Evolutionary conservation across 176 grass and related monocot species (phyloP).

Genomic region (Triticum timopheevii): DNA sequence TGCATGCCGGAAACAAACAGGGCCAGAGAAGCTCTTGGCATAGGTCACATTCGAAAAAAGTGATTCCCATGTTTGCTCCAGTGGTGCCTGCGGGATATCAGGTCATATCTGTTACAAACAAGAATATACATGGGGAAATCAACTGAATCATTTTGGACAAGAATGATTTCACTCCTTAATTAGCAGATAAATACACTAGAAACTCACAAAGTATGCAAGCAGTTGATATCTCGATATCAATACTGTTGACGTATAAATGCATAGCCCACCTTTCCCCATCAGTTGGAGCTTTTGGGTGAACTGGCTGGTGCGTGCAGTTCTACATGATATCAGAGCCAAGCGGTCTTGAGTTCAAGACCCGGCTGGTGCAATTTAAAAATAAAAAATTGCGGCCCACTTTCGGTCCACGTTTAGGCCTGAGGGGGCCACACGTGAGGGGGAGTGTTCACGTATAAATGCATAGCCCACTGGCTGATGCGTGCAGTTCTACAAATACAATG

Average conservation of each 20-base stretch:
- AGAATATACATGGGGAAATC: slow-evolving; percentile 17
- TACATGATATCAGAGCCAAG: no score
- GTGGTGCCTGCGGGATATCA: slow-evolving; percentile 60
- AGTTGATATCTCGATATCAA: not conserved
- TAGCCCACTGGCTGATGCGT: no score
- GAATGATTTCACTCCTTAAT: slow-evolving; percentile 6
- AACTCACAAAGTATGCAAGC: not conserved
- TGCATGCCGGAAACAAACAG: slow-evolving; percentile 87
- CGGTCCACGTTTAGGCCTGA: no score
- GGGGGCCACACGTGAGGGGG: no score
- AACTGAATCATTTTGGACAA: not conserved
- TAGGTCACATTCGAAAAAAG: slow-evolving; percentile 84
- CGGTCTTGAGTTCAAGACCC: no score
- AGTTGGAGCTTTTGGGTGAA: no score
- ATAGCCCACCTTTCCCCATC: no score
- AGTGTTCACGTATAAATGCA: no score
- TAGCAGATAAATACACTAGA: slow-evolving; percentile 3
- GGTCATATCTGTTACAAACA: slow-evolving; percentile 30
- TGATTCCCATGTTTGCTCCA: slow-evolving; percentile 94
- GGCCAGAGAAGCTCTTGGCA: slow-evolving; percentile 82
- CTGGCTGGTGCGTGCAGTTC: no score
- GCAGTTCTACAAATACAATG: not conserved
- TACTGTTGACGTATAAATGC: not conserved
- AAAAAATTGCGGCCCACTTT: no score
- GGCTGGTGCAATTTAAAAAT: no score